Evolutionary conservation across 148 eudicot species (phyloP).

Genomic region (Amaranthus cruentus): DNA sequence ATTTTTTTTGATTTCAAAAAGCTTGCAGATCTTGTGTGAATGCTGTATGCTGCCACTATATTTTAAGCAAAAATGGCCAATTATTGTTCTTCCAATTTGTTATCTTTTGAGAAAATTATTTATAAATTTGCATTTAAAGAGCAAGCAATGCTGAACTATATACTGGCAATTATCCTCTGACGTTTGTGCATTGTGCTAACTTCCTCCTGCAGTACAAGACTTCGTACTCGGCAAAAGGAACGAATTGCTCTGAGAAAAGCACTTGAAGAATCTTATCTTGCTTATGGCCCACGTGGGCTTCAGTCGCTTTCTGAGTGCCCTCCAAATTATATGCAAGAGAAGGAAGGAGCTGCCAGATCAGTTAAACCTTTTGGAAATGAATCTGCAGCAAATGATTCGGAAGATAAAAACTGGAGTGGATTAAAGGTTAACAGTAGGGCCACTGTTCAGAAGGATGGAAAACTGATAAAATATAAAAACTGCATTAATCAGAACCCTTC

Average conservation of each 20-base stretch:
- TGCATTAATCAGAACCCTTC: conserved; percentile 24
- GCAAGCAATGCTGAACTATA: not conserved
- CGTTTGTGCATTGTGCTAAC: conserved; percentile 7
- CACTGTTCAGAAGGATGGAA: conserved; percentile 31
- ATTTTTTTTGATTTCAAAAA: not conserved
- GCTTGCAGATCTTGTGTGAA: not conserved
- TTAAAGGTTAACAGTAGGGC: conserved; percentile 32
- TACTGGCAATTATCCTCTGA: not conserved
- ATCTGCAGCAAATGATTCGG: conserved; percentile 23
- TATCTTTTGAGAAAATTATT: not conserved
- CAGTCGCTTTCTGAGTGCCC: conserved; percentile 26
- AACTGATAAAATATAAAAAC: conserved; percentile 37
- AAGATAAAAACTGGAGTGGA: conserved; percentile 30
- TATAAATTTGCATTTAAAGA: not conserved
- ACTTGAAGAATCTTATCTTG: conserved; percentile 29
- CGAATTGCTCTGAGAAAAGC: conserved; percentile 57
- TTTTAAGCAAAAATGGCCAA: too few relatives aligned
- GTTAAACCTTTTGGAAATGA: conserved; percentile 37
- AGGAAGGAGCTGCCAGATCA: conserved; percentile 21
- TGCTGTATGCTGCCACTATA: not conserved
- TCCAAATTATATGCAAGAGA: conserved; percentile 27
- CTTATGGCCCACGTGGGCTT: conserved; percentile 28
- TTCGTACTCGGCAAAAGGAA: conserved; percentile 88
- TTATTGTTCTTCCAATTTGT: not conserved
- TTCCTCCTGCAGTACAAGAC: conserved; percentile 54